Base-by-base conservation (phyloP, 2,329 filamentous ascomycete species). In the Trichoderma atrobrunneum region DNA sequence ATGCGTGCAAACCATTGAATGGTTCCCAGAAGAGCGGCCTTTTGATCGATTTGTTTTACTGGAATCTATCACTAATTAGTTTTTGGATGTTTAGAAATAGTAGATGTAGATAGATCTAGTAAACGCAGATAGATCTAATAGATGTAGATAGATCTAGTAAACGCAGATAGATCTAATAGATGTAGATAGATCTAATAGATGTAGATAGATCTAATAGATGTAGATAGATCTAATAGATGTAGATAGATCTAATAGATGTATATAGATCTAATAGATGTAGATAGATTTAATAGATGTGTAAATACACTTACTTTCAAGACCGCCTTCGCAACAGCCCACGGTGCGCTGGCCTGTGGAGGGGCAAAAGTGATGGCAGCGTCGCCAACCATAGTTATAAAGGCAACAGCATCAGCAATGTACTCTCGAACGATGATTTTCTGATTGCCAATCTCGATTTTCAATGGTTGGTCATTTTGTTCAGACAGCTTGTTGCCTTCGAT, bases 251-350 rank as follows among this genome's bases (percentile, higher is more conserved):
- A 39, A 12, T 39, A 39, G 6, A 39, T 39, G 16, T 39, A 57
- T 16, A 5, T 59, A 59, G 11, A 62, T 11, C 2, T 10, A 28
- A 1, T 36, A 24, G 11, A 36, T 24, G 16, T 14, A 26, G 6
- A 7, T 16, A 59, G 34, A 57, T 26, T 3, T n/a, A 6, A 24
- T 67, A 26, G 6, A 54, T 28, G 30, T 21, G n/a, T 16, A 36
- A 16, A 36, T 36, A 39, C 1, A 43, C 70, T 30, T 56, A 72
- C 70, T 36, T 60, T 51, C 0, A 72, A 4, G 12, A 61, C 18
- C 4, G 62, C 70, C n/a, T 72, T 72, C 21, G 21, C 21, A 51
- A 72, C 28, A 11, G 70, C 54, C 70, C 70, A 72, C 7, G 62
- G 70, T 6, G 34, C 26, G 24, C 62, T 66, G n/a, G 54, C 51